These are phyloP conservation scores for Cutaneotrichosporon curvatum DNA, from an alignment of 1,284 basidiomycete genomes.

Conservation along the genomic window DNA sequence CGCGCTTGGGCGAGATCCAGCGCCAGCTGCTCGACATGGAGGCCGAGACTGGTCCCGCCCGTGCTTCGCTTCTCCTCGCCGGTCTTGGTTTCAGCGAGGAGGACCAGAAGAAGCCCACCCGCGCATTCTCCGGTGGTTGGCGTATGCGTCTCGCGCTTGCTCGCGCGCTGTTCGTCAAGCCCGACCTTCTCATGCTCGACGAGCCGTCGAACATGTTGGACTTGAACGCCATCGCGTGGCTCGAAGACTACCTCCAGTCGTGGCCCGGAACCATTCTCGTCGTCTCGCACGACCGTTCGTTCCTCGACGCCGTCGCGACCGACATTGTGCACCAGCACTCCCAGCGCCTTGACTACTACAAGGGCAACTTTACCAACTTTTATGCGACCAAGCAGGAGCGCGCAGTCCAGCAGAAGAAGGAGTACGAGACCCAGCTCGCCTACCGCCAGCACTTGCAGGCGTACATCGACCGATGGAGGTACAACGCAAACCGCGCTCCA, in stretches of 20 bases:
- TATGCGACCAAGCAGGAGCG: conserved; percentile 97
- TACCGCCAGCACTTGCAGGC: conserved; percentile 90
- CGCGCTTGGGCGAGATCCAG: conserved; percentile 86
- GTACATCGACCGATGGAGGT: conserved; percentile 95
- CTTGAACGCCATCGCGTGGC: conserved; percentile 53
- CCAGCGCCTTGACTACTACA: conserved; percentile 81
- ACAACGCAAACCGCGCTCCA: conserved; percentile 84
- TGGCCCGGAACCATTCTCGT: conserved; percentile 93
- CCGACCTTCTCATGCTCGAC: conserved; percentile 71
- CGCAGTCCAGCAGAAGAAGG: conserved; percentile 80
- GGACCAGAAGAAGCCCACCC: conserved; percentile 76
- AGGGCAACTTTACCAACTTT: conserved; percentile 93
- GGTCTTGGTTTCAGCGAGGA: conserved; percentile 85
- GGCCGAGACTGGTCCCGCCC: conserved; percentile 88
- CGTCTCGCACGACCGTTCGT: conserved; percentile 97
- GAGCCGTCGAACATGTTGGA: conserved; percentile 90
- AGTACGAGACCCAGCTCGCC: conserved; percentile 91
- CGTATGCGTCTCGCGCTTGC: conserved; percentile 97
- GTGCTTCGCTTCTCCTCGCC: conserved; percentile 82
- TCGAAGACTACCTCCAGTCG: conserved; percentile 90
- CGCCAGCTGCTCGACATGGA: conserved; percentile 91
- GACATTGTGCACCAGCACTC: conserved; percentile 97
- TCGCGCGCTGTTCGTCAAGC: conserved; percentile 91
- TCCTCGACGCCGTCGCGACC: conserved; percentile 93
- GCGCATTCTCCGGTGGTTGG: conserved; percentile 97